Conservation (phyloP, 2,329 filamentous ascomycete genomes). For the Teratosphaeria destructans region DNA sequence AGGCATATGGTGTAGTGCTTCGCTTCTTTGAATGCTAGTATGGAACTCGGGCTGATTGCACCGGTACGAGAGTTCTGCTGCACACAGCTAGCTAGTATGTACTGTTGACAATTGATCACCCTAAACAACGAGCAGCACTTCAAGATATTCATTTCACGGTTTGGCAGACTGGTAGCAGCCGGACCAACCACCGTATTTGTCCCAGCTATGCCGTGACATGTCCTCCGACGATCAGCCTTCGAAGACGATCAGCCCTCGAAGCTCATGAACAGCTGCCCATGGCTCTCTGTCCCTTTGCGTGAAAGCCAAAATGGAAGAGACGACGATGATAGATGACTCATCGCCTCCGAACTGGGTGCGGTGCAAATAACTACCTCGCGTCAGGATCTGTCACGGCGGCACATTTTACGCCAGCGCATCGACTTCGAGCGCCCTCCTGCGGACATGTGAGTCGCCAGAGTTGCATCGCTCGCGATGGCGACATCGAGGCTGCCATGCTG, state of each 20-base stretch:
- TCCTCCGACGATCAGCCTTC: neutral
- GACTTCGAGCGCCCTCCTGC: neutral
- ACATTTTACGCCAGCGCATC: neutral
- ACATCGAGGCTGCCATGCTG: neutral
- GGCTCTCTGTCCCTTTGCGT: neutral
- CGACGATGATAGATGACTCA: neutral
- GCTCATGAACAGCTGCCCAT: neutral
- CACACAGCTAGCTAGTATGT: neutral
- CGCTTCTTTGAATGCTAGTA: neutral
- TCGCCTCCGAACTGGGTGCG: neutral
- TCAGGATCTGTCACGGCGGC: neutral
- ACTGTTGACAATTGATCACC: neutral
- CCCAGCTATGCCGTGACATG: neutral
- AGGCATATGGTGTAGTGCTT: neutral
- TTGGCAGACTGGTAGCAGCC: neutral
- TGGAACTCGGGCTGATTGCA: neutral
- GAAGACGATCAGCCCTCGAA: neutral
- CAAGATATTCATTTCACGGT: neutral
- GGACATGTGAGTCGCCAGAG: neutral
- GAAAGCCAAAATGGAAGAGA: neutral
- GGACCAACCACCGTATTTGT: neutral
- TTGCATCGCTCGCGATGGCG: neutral
- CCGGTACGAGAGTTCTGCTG: neutral
- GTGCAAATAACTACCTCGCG: neutral
- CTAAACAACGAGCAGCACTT: neutral